Evolutionary conservation across 805 yeast species (phyloP).

Genomic region (Nakazawaea siamensis): DNA sequence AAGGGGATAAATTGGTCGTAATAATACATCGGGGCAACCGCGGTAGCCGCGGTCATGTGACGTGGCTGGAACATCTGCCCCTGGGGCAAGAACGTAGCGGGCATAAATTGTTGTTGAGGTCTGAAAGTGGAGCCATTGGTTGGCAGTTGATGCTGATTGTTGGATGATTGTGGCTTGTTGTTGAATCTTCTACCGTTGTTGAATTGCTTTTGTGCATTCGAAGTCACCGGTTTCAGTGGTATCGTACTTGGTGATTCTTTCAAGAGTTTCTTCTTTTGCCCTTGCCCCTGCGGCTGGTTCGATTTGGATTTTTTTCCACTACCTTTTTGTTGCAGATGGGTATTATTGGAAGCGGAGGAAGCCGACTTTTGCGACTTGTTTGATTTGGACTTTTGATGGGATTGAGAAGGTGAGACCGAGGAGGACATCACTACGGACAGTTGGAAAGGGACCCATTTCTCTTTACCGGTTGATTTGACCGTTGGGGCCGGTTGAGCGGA

Average conservation of each 20-base stretch:
- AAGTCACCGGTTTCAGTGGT: not conserved
- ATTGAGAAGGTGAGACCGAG: no score
- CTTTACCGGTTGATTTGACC: constrained; percentile 34
- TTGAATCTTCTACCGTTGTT: constrained; percentile 9
- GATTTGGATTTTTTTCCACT: not conserved
- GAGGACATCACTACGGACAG: constrained; percentile 43
- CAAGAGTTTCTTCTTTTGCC: not conserved
- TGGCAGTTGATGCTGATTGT: no score
- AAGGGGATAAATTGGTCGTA: constrained; percentile 2
- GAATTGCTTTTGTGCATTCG: constrained; percentile 3
- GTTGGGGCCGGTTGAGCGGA: constrained; percentile 12
- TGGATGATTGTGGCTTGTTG: constrained; percentile 9
- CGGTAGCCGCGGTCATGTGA: no score
- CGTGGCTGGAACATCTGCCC: constrained; percentile 11
- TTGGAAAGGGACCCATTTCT: constrained; percentile 68
- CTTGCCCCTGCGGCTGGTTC: not conserved
- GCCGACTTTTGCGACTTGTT: not conserved
- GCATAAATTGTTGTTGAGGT: constrained; percentile 7
- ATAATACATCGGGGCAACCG: constrained; percentile 5
- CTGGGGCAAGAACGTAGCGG: constrained; percentile 9
- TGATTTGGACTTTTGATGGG: no score
- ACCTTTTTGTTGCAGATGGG: no score
- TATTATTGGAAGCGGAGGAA: not conserved
- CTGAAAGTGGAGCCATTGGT: constrained; percentile 8
- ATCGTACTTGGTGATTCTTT: not conserved